Percentiles rank a stretch among this genome's conserved stretches.
phyloP scores from a whole-genome alignment of 2,329 filamentous ascomycete genomes.

The Fusarium bactridioides region DNA sequence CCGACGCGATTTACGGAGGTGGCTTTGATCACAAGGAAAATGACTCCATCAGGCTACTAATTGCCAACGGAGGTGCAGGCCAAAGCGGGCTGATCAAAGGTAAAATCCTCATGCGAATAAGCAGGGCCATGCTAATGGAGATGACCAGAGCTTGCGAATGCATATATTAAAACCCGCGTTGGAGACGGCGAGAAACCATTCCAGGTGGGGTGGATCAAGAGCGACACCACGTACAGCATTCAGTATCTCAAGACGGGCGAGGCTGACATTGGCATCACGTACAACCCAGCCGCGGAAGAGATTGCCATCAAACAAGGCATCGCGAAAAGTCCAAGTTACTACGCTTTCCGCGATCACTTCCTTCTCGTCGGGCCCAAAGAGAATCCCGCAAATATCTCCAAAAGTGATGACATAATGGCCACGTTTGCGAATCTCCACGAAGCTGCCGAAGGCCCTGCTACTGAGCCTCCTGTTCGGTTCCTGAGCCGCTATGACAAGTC shows the following conservation, averaged over 20 bases:
- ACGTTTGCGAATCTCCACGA: conserved; percentile 48
- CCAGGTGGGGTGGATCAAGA: conserved; percentile 54
- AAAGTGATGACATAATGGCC: conserved; percentile 41
- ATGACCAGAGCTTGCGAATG: conserved; percentile 37
- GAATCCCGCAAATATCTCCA: conserved; percentile 45
- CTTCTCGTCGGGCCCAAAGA: conserved; percentile 50
- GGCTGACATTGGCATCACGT: conserved; percentile 56
- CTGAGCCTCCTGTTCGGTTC: conserved; percentile 50
- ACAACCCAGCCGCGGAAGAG: conserved; percentile 51
- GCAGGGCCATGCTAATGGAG: not conserved
- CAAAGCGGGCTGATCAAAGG: conserved; percentile 47
- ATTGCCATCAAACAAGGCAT: conserved; percentile 53
- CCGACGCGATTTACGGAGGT: conserved; percentile 34
- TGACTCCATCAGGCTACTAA: conserved; percentile 37
- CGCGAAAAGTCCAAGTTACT: conserved; percentile 44
- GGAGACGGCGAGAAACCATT: conserved; percentile 43
- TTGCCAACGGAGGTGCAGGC: conserved; percentile 49
- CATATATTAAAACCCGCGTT: conserved; percentile 39
- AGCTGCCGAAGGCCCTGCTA: conserved; percentile 45
- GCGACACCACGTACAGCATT: conserved; percentile 56
- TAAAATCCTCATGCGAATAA: not conserved
- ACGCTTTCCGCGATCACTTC: conserved; percentile 58
- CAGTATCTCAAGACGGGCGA: conserved; percentile 50
- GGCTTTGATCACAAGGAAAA: conserved; percentile 13
- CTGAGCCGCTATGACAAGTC: conserved; percentile 57